These are phyloP conservation scores for Fusarium longipes DNA, from an alignment of 2,329 filamentous ascomycete genomes.

Conservation along the genomic window DNA sequence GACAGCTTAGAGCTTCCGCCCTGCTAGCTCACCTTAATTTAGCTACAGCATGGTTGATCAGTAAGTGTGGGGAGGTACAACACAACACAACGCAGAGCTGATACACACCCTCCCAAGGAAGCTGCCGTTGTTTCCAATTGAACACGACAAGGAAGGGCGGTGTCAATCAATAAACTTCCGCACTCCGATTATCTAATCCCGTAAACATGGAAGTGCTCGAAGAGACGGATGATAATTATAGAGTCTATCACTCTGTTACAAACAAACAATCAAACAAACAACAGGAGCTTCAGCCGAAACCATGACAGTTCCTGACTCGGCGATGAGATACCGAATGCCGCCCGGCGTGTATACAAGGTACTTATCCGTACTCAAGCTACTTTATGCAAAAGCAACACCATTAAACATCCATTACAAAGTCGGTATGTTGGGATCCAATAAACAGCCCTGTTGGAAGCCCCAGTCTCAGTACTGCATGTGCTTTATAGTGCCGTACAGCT, in stretches of 20 bases:
- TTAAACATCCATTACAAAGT: conserved; percentile 22
- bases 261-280: conserved; percentile 3
- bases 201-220: not conserved
- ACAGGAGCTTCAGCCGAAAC: conserved; percentile 4
- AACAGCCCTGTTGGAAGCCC: conserved; percentile 1
- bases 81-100: not conserved
- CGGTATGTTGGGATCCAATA: conserved; percentile 38
- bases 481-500: conserved; percentile 6
- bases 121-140: conserved; percentile 9
- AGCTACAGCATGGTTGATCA: conserved; percentile 29
- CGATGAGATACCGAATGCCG: conserved; percentile 39
- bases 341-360: conserved; percentile 6
- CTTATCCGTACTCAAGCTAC: not conserved
- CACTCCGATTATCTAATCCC: conserved; percentile 1
- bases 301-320: conserved; percentile 26
- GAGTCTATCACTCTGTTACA: not conserved
- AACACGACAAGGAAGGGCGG: conserved; percentile 15
- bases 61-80: conserved; percentile 21
- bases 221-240: not conserved
- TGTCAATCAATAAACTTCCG: conserved; percentile 16
- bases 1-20: conserved; percentile 17
- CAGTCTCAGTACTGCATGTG: not conserved
- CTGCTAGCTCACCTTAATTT: conserved; percentile 29
- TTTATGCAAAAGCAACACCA: conserved; percentile 30
- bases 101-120: conserved; percentile 8